Evolutionary conservation across 306 rosid species (phyloP).

Genomic region (Malus orientalis): DNA sequence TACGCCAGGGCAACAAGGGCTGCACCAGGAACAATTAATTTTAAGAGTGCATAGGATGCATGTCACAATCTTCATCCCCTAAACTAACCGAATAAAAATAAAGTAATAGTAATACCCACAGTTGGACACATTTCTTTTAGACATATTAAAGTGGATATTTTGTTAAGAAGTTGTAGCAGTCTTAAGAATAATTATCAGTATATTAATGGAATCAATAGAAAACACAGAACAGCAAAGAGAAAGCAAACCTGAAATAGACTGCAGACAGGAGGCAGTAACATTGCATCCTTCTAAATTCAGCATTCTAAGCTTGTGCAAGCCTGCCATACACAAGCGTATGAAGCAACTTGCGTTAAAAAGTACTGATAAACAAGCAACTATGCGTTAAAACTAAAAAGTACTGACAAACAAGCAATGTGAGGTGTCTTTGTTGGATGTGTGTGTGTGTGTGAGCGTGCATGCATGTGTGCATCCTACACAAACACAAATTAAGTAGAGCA

Average conservation of each 20-base stretch:
- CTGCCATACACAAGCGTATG: constrained; percentile 29
- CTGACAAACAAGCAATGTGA: background rate
- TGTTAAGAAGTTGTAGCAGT: background rate
- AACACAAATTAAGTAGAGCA: background rate
- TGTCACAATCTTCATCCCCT: background rate
- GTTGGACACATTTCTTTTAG: background rate
- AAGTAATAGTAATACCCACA: background rate
- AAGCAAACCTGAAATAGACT: constrained; percentile 43
- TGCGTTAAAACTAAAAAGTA: background rate
- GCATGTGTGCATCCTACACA: background rate
- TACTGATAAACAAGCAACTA: background rate
- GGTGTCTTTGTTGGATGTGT: background rate
- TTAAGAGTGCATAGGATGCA: background rate
- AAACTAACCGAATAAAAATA: background rate
- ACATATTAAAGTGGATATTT: background rate
- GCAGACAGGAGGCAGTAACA: constrained; percentile 46
- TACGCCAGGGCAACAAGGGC: constrained; percentile 43
- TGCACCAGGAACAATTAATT: constrained; percentile 12
- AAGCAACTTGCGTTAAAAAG: constrained; percentile 6
- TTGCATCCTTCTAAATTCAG: constrained; percentile 60
- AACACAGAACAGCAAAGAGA: background rate
- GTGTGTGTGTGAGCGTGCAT: background rate
- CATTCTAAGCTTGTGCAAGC: constrained; percentile 46
- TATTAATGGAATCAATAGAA: background rate
- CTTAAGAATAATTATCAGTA: background rate